Base-by-base conservation (phyloP, 768 basidiomycete species). In the Trametes cingulata region DNA sequence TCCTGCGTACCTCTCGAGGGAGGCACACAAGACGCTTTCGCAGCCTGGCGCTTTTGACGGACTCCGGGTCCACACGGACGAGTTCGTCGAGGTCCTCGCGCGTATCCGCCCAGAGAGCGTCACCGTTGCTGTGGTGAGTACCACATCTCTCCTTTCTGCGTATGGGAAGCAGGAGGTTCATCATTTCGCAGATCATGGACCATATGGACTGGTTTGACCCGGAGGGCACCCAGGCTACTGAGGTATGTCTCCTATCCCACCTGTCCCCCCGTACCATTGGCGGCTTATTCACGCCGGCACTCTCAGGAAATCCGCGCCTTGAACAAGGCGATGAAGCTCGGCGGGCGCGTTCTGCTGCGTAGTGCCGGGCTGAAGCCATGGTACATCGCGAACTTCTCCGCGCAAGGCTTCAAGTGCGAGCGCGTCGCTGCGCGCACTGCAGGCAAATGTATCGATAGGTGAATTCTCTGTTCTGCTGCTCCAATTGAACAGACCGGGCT, bases 171-270 rank as follows among this genome's bases (percentile, higher is more conserved):
- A n/a, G n/a, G n/a, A n/a, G n/a, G n/a, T n/a, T n/a, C n/a, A n/a
- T 20, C 25, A 29, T 20, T 42, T 3, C 1, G 35, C 15, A 64
- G 63, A 64, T 64, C 50, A 64, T 64, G 63, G 63, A 64, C 55
- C 63, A 64, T 25, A 64, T 64, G 63, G 63, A 64, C 50, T 64
- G 63, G 63, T 64, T 64, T 41, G 58, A 59, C 29, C 58, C 55
- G 7, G 63, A 64, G 19, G 63, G 63, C 8, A 25, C 41, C 20
- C 47, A 56, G 8, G 63, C 63, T 20, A 14, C 58, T 3, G 51
- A 56, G 51, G 61, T 62, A 37, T 17, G 25, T 3, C 20, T 8
- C 3, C n/a, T 36, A 6, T 27, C 3, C 15, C 27, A 9, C 3
- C 13, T 22, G 22, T 40, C 20, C 10, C 6, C 8, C 9, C 14